Percentiles rank a stretch among this genome's conserved stretches.
phyloP scores from a whole-genome alignment of 768 basidiomycete genomes.

The Pisolithus sp. region DNA sequence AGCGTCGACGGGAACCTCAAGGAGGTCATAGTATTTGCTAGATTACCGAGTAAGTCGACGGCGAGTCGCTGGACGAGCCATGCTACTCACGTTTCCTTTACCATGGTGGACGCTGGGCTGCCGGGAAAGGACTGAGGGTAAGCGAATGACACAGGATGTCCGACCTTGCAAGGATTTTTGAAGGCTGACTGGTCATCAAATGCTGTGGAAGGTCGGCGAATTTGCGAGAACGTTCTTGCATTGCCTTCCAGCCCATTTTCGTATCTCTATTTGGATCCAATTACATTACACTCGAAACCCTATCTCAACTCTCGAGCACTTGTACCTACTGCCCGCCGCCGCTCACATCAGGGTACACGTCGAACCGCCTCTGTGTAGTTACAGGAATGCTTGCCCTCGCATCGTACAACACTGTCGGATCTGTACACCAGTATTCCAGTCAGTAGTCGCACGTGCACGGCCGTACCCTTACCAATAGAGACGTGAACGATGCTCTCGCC shows the following conservation, averaged over 20 bases:
- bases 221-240: conserved; percentile 21
- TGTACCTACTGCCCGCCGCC: conserved; percentile 6
- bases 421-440: conserved; percentile 33
- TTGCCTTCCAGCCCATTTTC: no score
- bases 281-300: no score
- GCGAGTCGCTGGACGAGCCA: not conserved
- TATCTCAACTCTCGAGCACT: not conserved
- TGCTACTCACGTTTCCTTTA: conserved; percentile 53
- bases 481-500: conserved; percentile 74
- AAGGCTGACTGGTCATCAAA: conserved; percentile 20
- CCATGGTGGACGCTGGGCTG: conserved; percentile 37
- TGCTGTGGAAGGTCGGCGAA: conserved; percentile 37
- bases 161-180: conserved; percentile 16
- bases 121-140: conserved; percentile 3
- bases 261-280: conserved; percentile 17
- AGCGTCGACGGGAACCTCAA: conserved; percentile 75
- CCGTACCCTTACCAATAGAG: conserved; percentile 63
- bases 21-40: conserved; percentile 90
- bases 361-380: conserved; percentile 85
- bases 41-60: conserved; percentile 1
- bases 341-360: conserved; percentile 80
- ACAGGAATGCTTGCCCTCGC: conserved; percentile 85
- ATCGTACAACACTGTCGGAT: conserved; percentile 54
- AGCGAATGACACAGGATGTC: conserved; percentile 9
- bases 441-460: not conserved